Base-by-base conservation (phyloP, 2,329 filamentous ascomycete genomes). In the Ophiobolus disseminans region DNA sequence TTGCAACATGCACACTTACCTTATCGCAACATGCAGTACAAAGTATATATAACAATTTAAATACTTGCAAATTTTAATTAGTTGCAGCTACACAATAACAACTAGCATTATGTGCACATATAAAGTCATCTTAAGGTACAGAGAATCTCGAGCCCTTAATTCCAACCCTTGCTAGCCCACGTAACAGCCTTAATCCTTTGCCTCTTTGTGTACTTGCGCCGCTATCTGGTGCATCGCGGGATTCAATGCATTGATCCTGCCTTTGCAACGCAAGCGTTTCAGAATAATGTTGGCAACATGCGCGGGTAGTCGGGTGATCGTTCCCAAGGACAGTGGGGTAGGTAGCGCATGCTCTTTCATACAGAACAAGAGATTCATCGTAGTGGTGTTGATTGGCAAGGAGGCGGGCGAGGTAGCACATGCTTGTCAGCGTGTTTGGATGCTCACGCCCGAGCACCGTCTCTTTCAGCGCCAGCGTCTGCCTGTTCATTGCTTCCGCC, bases 281-380 rank as follows among this genome's bases (percentile, higher is more conserved):
- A 3, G 20, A 21, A 34, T 49, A 46, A 26, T 49, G 31, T 31
- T 48, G n/a, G 21, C 14, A 25, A 45, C 50, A 53, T 21, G 40
- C 45, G 16, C 26, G 40, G 10, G 50, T 53, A 41, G 40, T n/a
- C n/a, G n/a, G n/a, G n/a, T n/a, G n/a, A n/a, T n/a, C n/a, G n/a
- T n/a, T n/a, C n/a, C n/a, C n/a, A n/a, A n/a, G n/a, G n/a, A n/a
- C n/a, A n/a, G n/a, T n/a, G n/a, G n/a, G n/a, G n/a, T n/a, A n/a
- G n/a, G n/a, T n/a, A n/a, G n/a, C n/a, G n/a, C n/a, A n/a, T n/a
- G n/a, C n/a, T n/a, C n/a, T n/a, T n/a, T n/a, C n/a, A n/a, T n/a
- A n/a, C n/a, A n/a, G n/a, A n/a, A n/a, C n/a, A n/a, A n/a, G n/a
- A n/a, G n/a, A n/a, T n/a, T n/a, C n/a, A n/a, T n/a, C n/a, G n/a